Conservation (phyloP, 345 rosid genomes). For the Rubroshorea leprosula region DNA sequence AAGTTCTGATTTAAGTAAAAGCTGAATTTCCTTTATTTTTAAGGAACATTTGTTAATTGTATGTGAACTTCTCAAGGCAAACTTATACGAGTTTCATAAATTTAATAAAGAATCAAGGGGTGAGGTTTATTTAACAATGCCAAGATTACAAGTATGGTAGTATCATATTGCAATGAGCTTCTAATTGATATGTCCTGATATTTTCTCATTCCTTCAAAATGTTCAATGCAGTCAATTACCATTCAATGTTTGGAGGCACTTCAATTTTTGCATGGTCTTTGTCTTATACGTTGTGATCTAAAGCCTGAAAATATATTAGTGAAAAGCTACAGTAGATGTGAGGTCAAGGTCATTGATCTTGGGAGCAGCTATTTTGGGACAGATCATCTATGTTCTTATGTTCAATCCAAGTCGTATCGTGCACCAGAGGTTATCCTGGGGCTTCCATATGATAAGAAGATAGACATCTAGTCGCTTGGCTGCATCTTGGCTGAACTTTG, state of each 20-base stretch:
- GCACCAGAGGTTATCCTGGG: slow-evolving; percentile 98
- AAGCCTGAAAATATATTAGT: slow-evolving; percentile 96
- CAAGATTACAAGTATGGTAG: slow-evolving; percentile 81
- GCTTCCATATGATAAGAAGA: slow-evolving; percentile 91
- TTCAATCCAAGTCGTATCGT: slow-evolving; percentile 94
- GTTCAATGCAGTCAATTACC: slow-evolving; percentile 79
- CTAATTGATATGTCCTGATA: slow-evolving; percentile 8
- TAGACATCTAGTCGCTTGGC: slow-evolving; percentile 98
- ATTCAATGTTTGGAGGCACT: slow-evolving; percentile 96
- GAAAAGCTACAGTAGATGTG: slow-evolving; percentile 97
- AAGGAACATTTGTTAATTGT: slow-evolving; percentile 99
- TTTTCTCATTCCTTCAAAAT: slow-evolving; percentile 23
- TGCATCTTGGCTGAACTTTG: slow-evolving; percentile 98
- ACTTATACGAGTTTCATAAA: slow-evolving; percentile 94
- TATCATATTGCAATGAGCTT: slow-evolving; percentile 17
- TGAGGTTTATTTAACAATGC: slow-evolving; percentile 98
- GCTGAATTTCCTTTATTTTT: slow-evolving; percentile 16
- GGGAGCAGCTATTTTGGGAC: slow-evolving; percentile 99
- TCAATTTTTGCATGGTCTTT: slow-evolving; percentile 88
- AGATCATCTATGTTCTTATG: slow-evolving; percentile 95
- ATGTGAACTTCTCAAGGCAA: slow-evolving; percentile 98
- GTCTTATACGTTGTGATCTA: slow-evolving; percentile 93
- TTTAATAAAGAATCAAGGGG: slow-evolving; percentile 98
- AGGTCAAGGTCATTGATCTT: slow-evolving; percentile 98
- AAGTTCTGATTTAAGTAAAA: slow-evolving; percentile 8